phyloP scores from a whole-genome alignment of 176 grass and related monocot species.

The Sorghum bicolor region Sorghum_bicolor_NCBIv3 NC_012874.2:4404501-4405000 shows the following conservation, averaged over 20 bases:
- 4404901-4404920: slow-evolving; percentile 73
- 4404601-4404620: slow-evolving; percentile 58
- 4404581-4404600: slow-evolving; percentile 55
- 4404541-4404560: slow-evolving; percentile 64
- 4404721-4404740: background rate
- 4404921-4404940: slow-evolving; percentile 70
- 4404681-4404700: slow-evolving; percentile 60
- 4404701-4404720: slow-evolving; percentile 26
- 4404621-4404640: slow-evolving; percentile 77
- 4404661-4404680: slow-evolving; percentile 81
- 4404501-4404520: slow-evolving; percentile 33
- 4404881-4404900: slow-evolving; percentile 79
- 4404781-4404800: background rate
- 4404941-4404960: slow-evolving; percentile 76
- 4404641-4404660: slow-evolving; percentile 70
- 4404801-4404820: background rate
- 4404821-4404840: background rate
- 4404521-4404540: slow-evolving; percentile 73
- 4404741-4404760: background rate
- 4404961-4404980: slow-evolving; percentile 93
- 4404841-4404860: background rate
- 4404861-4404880: slow-evolving; percentile 20
- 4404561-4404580: slow-evolving; percentile 55
- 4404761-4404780: background rate
- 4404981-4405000: background rate